These are phyloP conservation scores for Cyberlindnera maritima DNA, from an alignment of 805 yeast genomes.

Conservation along the genomic window DNA sequence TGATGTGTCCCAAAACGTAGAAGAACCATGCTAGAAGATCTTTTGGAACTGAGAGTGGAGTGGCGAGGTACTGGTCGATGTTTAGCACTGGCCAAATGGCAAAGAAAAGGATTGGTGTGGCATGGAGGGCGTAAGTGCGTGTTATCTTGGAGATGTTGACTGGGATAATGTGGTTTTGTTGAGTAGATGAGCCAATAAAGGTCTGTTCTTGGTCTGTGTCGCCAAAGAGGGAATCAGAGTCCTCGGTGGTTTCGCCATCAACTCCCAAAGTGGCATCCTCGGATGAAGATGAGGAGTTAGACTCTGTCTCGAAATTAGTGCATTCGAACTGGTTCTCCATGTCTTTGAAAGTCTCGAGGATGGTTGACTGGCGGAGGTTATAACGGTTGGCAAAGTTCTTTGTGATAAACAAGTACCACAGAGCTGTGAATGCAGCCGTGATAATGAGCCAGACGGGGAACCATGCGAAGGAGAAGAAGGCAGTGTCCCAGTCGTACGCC, in stretches of 20 bases:
- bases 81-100: slow-evolving; percentile 50
- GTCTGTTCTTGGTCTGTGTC: slow-evolving; percentile 13
- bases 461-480: slow-evolving; percentile 32
- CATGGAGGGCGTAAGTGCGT: slow-evolving; percentile 14
- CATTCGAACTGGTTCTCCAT: slow-evolving; percentile 8
- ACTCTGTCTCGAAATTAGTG: neutral
- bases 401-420: slow-evolving; percentile 22
- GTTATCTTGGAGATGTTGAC: slow-evolving; percentile 14
- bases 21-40: slow-evolving; percentile 61
- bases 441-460: slow-evolving; percentile 21
- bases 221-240: slow-evolving; percentile 13
- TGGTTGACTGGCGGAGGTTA: slow-evolving; percentile 25
- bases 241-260: slow-evolving; percentile 7
- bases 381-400: slow-evolving; percentile 30
- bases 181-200: slow-evolving; percentile 11
- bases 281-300: neutral
- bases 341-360: slow-evolving; percentile 11
- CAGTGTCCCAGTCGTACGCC: slow-evolving; percentile 41
- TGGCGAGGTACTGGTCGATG: slow-evolving; percentile 39
- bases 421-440: slow-evolving; percentile 10
- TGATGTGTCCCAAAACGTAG: slow-evolving; percentile 59
- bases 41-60: slow-evolving; percentile 40
- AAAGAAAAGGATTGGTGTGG: slow-evolving; percentile 37
- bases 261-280: slow-evolving; percentile 3
- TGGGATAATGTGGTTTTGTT: slow-evolving; percentile 15